Percentiles rank a stretch among this genome's conserved stretches.
Evolutionary conservation across 2,329 filamentous ascomycete genomes (phyloP).

Genomic region (Paecilomyces formosus): DNA sequence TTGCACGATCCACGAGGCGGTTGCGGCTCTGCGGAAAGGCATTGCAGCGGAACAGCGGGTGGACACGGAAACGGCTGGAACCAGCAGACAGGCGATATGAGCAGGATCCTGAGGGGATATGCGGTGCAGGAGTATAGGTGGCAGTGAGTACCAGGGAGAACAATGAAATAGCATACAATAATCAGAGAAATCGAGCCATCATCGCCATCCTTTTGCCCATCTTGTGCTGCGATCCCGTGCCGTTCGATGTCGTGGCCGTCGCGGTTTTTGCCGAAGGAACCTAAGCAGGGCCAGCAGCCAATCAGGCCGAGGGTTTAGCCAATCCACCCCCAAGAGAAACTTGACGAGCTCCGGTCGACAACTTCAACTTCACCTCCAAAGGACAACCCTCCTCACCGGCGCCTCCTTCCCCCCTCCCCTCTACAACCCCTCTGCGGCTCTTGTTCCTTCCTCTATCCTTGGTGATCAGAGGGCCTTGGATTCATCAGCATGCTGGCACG

Average conservation of each 20-base stretch:
- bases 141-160: no score
- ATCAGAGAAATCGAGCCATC: no score
- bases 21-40: slow-evolving; percentile 28
- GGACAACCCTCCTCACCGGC: slow-evolving; percentile 24
- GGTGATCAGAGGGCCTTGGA: slow-evolving; percentile 28
- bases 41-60: slow-evolving; percentile 25
- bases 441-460: slow-evolving; percentile 21
- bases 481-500: slow-evolving; percentile 77
- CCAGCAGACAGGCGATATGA: not conserved
- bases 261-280: slow-evolving; percentile 31
- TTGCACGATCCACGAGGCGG: slow-evolving; percentile 29
- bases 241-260: slow-evolving; percentile 18
- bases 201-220: no score
- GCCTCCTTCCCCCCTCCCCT: slow-evolving; percentile 18
- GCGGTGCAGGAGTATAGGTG: no score
- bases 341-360: slow-evolving; percentile 20
- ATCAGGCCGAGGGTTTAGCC: slow-evolving; percentile 31
- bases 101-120: not conserved
- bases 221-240: not conserved
- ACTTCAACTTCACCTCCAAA: slow-evolving; percentile 21
- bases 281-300: slow-evolving; percentile 20
- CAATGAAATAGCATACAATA: not conserved
- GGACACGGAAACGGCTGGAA: slow-evolving; percentile 8
- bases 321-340: slow-evolving; percentile 28
- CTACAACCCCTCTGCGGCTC: slow-evolving; percentile 21